Evolutionary conservation across 2,329 filamentous ascomycete genomes (phyloP).

Genomic region (Verticillium alfalfae): DNA sequence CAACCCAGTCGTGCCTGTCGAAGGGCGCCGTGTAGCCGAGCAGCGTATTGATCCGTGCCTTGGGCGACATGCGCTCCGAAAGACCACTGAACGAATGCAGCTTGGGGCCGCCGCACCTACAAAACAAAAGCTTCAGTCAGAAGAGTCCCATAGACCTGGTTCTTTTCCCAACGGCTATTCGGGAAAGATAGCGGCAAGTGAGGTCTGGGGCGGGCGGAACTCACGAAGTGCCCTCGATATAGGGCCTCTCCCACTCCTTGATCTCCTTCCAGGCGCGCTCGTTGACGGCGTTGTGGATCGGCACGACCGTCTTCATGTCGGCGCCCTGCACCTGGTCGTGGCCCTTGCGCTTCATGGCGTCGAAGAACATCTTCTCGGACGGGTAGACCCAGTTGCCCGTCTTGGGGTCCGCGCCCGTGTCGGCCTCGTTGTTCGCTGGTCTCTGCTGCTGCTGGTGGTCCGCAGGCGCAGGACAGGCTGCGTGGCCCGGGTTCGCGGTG

Average conservation of each 20-base stretch:
- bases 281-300: slow-evolving; percentile 98
- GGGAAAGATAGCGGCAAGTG: background rate
- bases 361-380: slow-evolving; percentile 95
- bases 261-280: slow-evolving; percentile 95
- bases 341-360: slow-evolving; percentile 89
- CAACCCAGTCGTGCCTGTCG: slow-evolving; percentile 94
- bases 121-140: background rate
- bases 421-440: slow-evolving; percentile 67
- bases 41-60: slow-evolving; percentile 74
- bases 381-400: slow-evolving; percentile 97
- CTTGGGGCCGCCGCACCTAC: slow-evolving; percentile 65
- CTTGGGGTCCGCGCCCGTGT: slow-evolving; percentile 63
- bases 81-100: slow-evolving; percentile 80
- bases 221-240: slow-evolving; percentile 50
- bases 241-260: slow-evolving; percentile 76
- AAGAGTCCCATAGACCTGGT: background rate
- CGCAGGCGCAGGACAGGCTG: slow-evolving; percentile 34
- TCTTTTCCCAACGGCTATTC: background rate
- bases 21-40: slow-evolving; percentile 90
- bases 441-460: background rate
- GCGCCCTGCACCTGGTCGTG: slow-evolving; percentile 57
- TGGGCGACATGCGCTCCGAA: slow-evolving; percentile 66
- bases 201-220: slow-evolving; percentile 11
- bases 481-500: slow-evolving; percentile 32
- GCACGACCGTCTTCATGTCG: slow-evolving; percentile 89